These are phyloP conservation scores for Pterocarpus macrocarpus DNA, from an alignment of 306 rosid species.

Conservation along the genomic window DNA sequence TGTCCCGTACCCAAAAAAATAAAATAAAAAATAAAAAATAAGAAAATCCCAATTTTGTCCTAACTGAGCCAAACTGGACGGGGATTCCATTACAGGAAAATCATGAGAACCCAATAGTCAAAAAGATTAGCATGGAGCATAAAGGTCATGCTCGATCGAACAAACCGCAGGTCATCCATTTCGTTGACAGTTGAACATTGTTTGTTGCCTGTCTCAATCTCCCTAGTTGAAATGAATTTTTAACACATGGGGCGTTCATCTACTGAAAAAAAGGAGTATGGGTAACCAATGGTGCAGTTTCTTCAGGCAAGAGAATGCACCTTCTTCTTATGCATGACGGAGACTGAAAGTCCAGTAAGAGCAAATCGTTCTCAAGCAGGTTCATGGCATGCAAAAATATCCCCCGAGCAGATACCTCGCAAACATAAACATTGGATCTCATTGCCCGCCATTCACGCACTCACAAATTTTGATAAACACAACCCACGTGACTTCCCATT, in stretches of 20 bases:
- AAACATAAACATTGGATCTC: not conserved
- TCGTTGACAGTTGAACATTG: not conserved
- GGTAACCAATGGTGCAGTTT: not conserved
- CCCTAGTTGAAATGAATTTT: not conserved
- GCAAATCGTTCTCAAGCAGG: not conserved
- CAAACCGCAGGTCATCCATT: conserved; percentile 19
- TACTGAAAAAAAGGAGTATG: not conserved
- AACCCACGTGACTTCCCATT: not conserved
- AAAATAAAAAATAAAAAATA: too few relatives aligned
- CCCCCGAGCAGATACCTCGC: not conserved
- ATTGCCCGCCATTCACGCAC: not conserved
- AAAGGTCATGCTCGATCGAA: conserved; percentile 26
- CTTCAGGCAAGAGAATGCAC: not conserved
- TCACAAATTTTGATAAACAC: too few relatives aligned
- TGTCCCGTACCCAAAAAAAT: not conserved
- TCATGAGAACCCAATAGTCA: conserved; percentile 2
- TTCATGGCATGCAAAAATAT: not conserved
- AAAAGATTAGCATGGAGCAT: conserved; percentile 41
- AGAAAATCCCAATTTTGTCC: not conserved
- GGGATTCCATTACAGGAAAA: conserved; percentile 24
- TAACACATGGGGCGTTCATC: conserved; percentile 14
- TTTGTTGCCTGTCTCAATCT: conserved; percentile 36
- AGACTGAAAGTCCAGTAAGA: not conserved
- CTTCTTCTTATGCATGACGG: not conserved
- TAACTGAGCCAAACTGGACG: not conserved